Percentiles rank a stretch among this genome's conserved stretches.
phyloP scores from a whole-genome alignment of 495 filamentous ascomycete species.

The Lepraria neglecta region DNA sequence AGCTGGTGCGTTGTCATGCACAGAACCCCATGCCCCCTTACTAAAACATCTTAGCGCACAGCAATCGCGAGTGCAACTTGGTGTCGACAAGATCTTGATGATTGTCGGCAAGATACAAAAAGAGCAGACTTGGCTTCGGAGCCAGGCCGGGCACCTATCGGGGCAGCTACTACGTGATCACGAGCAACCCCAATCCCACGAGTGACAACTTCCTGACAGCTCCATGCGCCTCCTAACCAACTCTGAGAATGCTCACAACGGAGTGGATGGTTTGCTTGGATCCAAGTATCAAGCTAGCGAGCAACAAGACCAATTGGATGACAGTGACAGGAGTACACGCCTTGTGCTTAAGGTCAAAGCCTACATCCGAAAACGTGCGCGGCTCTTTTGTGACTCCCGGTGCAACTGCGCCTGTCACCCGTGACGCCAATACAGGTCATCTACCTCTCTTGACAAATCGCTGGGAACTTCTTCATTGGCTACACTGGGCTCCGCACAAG shows the following conservation, averaged over 20 bases:
- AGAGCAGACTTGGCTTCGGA: neutral
- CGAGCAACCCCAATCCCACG: too few relatives aligned
- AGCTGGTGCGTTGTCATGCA: neutral
- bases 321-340: too few relatives aligned
- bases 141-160: neutral
- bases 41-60: neutral
- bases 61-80: neutral
- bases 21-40: neutral
- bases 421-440: neutral
- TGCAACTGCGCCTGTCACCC: neutral
- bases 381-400: neutral
- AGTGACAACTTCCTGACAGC: neutral
- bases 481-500: neutral
- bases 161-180: neutral
- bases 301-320: too few relatives aligned
- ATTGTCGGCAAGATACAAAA: neutral
- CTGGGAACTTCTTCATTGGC: neutral
- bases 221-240: too few relatives aligned
- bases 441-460: neutral
- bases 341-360: neutral
- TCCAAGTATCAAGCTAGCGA: too few relatives aligned
- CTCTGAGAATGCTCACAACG: too few relatives aligned
- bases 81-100: neutral
- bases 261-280: too few relatives aligned
- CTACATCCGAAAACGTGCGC: neutral